A percentile compares a stretch with the other conserved stretches of the same genome.
phyloP scores from a whole-genome alignment of 257 asterid species.

The Scutellaria galericulata region DNA sequence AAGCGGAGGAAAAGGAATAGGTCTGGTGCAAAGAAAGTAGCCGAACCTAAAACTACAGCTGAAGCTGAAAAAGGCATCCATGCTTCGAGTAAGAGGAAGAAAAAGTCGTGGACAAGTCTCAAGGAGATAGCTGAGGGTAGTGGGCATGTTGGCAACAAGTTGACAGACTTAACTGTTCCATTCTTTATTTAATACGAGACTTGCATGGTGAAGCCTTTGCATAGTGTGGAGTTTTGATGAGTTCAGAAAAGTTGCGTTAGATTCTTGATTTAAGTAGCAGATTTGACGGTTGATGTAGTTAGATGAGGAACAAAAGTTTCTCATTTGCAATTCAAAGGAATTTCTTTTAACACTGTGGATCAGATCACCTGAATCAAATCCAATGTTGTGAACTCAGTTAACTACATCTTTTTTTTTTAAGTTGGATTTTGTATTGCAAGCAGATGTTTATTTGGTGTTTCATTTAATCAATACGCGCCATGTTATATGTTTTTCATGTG shows the following conservation, averaged over 20 bases:
- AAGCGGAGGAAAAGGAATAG: constrained; percentile 61
- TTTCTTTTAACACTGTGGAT: too few species aligned
- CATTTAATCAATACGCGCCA: too few species aligned
- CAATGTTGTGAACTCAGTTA: too few species aligned
- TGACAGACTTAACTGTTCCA: constrained; percentile 50
- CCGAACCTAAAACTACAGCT: constrained; percentile 35
- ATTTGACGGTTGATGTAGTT: not conserved
- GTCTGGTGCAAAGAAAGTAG: constrained; percentile 49
- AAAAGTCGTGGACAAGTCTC: constrained; percentile 71
- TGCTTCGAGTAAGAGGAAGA: constrained; percentile 61
- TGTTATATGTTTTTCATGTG: too few species aligned
- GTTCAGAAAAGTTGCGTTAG: not conserved
- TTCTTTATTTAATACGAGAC: constrained; percentile 40
- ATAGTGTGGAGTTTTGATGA: not conserved
- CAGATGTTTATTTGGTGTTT: too few species aligned
- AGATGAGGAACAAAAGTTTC: not conserved
- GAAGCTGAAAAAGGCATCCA: constrained; percentile 36
- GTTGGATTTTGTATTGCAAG: too few species aligned
- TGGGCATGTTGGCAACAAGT: constrained; percentile 41
- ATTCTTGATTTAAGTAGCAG: not conserved
- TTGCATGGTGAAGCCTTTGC: not conserved
- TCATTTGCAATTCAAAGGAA: not conserved
- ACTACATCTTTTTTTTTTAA: too few species aligned
- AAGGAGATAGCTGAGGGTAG: constrained; percentile 63
- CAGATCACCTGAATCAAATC: too few species aligned